Evolutionary conservation across 257 asterid species (phyloP).

Genomic region (Catharanthus roseus): DNA sequence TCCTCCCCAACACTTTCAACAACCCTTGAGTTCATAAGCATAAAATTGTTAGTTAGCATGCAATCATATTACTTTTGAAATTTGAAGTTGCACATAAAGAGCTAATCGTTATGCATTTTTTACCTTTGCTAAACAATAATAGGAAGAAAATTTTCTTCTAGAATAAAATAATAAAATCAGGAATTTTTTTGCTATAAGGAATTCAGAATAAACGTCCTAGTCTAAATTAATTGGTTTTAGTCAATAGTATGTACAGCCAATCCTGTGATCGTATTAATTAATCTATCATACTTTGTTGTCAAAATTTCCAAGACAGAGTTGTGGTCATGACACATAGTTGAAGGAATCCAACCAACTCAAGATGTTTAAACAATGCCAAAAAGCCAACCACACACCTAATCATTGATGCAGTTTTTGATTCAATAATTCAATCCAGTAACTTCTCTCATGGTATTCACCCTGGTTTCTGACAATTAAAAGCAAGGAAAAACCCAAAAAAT

Average conservation of each 20-base stretch:
- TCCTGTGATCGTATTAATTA: not conserved
- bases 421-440: not conserved
- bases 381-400: not conserved
- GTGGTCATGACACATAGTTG: not conserved
- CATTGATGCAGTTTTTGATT: not conserved
- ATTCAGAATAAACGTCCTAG: not conserved
- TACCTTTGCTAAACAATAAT: not conserved
- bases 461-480: too few species aligned
- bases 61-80: conserved; percentile 3
- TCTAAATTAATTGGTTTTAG: not conserved
- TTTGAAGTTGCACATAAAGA: not conserved
- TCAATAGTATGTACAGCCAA: not conserved
- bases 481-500: too few species aligned
- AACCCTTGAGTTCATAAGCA: conserved; percentile 34
- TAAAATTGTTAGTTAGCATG: conserved; percentile 8
- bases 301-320: not conserved
- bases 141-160: not conserved
- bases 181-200: not conserved
- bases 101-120: too few species aligned
- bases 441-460: too few species aligned
- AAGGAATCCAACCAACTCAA: not conserved
- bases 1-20: conserved; percentile 82
- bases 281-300: not conserved
- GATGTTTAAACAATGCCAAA: not conserved
- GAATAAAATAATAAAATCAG: too few species aligned